phyloP scores from a whole-genome alignment of 306 rosid genomes.

The Trichosanthes truncata region DNA sequence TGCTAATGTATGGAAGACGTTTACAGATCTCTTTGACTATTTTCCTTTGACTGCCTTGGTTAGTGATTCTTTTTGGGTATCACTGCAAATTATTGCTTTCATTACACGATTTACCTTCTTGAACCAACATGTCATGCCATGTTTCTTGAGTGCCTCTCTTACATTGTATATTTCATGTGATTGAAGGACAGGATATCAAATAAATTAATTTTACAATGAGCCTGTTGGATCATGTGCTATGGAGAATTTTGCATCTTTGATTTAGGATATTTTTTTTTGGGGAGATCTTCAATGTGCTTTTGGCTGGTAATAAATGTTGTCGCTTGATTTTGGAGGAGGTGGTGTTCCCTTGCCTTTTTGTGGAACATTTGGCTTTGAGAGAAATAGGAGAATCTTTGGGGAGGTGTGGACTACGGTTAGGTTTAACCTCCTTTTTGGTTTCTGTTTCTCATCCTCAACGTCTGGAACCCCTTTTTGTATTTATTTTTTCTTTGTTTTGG shows the following conservation, averaged over 20 bases:
- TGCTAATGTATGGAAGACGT: slow-evolving; percentile 96
- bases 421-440: background rate
- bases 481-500: background rate
- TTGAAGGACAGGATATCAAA: background rate
- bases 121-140: background rate
- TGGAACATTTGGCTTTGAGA: background rate
- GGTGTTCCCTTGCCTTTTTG: background rate
- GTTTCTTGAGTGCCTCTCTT: background rate
- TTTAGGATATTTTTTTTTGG: background rate
- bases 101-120: background rate
- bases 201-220: background rate
- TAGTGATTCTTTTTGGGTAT: slow-evolving; percentile 21
- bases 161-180: background rate
- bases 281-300: background rate
- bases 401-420: background rate
- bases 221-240: background rate
- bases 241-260: background rate
- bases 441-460: background rate
- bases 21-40: slow-evolving; percentile 96
- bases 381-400: background rate
- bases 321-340: background rate
- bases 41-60: slow-evolving; percentile 98
- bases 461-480: background rate
- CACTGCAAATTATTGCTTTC: background rate
- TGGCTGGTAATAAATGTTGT: background rate